phyloP scores from a whole-genome alignment of 495 filamentous ascomycete species.

The Choiromyces venosus region DNA sequence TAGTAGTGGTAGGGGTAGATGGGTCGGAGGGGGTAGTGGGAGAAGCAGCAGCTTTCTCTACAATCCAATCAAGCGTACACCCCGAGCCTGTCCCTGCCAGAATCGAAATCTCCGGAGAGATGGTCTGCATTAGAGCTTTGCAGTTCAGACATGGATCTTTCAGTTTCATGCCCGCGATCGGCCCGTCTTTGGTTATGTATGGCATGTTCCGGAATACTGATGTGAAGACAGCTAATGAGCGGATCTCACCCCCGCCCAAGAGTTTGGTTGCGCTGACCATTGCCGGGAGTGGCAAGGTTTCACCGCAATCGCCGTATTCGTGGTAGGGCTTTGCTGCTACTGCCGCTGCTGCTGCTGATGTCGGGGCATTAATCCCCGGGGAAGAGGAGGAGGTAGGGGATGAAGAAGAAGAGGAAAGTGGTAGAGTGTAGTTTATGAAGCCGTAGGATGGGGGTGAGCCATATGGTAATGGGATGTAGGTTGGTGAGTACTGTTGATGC shows the following conservation, averaged over 20 bases:
- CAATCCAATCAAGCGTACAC: background rate
- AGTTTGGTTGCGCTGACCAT: constrained; percentile 8
- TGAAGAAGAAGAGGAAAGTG: background rate
- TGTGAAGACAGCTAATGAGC: constrained; percentile 11
- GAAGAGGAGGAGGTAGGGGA: background rate
- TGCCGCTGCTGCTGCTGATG: too few species aligned
- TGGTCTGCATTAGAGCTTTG: constrained; percentile 11
- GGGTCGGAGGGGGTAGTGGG: too few species aligned
- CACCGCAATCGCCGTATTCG: constrained; percentile 12
- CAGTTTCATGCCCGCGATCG: constrained; percentile 3
- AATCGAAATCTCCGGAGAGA: background rate
- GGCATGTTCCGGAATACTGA: background rate
- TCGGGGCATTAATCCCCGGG: background rate
- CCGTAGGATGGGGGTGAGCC: background rate
- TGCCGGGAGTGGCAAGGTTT: constrained; percentile 14
- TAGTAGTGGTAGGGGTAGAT: background rate
- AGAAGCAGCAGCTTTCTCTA: background rate
- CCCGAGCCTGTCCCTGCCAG: background rate
- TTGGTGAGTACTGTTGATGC: background rate
- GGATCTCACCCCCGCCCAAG: background rate
- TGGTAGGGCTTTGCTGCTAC: constrained; percentile 4
- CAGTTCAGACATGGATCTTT: constrained; percentile 19
- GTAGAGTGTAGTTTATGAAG: background rate
- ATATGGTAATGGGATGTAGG: background rate
- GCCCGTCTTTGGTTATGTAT: constrained; percentile 8